Conservation (phyloP, 73 alveolate species). For the Paramecium octaurelia region DNA sequence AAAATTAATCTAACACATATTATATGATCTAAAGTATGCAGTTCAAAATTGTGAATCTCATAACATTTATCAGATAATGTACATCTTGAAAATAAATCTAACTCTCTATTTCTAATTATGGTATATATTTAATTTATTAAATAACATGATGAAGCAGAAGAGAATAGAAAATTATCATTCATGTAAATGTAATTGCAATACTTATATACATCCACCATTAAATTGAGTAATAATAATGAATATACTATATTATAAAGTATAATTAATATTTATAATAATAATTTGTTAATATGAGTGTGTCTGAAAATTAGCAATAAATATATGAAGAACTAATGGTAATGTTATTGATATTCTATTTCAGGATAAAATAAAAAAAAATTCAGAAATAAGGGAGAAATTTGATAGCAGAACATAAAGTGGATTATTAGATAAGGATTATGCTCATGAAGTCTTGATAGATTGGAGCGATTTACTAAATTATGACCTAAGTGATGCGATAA, state of each 20-base stretch:
- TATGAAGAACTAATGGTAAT: background rate
- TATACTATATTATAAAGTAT: background rate
- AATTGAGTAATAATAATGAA: background rate
- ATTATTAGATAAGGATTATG: background rate
- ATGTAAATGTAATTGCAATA: background rate
- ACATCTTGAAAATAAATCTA: too few species aligned
- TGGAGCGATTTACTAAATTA: conserved; percentile 2
- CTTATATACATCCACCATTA: background rate
- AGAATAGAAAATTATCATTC: background rate
- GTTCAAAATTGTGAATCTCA: too few species aligned
- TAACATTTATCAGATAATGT: too few species aligned
- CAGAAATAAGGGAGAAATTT: background rate
- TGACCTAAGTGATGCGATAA: background rate
- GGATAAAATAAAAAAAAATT: background rate
- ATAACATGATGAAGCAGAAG: background rate
- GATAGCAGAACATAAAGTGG: background rate
- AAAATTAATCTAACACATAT: too few species aligned
- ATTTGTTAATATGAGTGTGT: background rate
- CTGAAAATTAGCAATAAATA: background rate
- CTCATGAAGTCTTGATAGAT: conserved; percentile 4
- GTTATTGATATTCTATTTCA: background rate
- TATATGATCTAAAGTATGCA: too few species aligned
- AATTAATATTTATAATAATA: background rate
- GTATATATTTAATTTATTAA: too few species aligned
- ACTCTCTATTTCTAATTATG: background rate